Evolutionary conservation across 306 rosid genomes (phyloP), one percentile per base, ranked within the genome.

Genomic region (Luffa aegyptiaca): DNA sequence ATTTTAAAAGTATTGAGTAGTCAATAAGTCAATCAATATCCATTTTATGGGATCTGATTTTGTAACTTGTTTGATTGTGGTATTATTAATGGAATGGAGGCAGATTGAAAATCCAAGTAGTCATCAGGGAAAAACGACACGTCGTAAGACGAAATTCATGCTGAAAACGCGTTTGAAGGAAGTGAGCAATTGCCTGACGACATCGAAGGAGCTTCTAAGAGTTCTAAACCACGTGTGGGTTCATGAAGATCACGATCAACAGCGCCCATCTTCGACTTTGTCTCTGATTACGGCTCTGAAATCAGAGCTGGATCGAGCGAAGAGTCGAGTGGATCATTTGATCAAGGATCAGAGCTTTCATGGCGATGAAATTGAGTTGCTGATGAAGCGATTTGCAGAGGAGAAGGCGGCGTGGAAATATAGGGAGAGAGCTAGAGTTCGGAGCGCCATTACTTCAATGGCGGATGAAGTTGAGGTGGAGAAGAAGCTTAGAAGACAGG

Each of bases 201-300:
- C 97, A 65, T 88, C 97, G 0, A 94, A 89, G 84, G 93, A 94
- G 88, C 90, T 94, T 74, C 77, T 94, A 14, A 91, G 91, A 81
- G 91, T 92, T 61, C 69, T 94, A 44, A 87, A 84, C 75, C 93
- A 92, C 74, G 76, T 91, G 75, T 90, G 86, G 75, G 83, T 76
- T 20, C 88, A 82, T 74, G 78, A 91, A 84, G 91, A 86, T 63
- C 81, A 84, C 79, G 86, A 80, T 13, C 81, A 66, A n/a, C 48
- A 48, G 1, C 78, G 6, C 8, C 78, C 61, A 51, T 74, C 98
- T 10, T 79, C 92, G 41, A 80, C 86, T 78, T 81, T 76, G 36
- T 84, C 96, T n/a, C 71, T 94, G 35, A 66, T 90, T 77, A 63
- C 87, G 12, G 97, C 97, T 58, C 76, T 94, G 1, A 88, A 90